Percentiles rank a stretch among this genome's conserved stretches.
phyloP scores from a whole-genome alignment of 1,284 basidiomycete genomes.

The Mycosarcoma mackinlayi region DNA sequence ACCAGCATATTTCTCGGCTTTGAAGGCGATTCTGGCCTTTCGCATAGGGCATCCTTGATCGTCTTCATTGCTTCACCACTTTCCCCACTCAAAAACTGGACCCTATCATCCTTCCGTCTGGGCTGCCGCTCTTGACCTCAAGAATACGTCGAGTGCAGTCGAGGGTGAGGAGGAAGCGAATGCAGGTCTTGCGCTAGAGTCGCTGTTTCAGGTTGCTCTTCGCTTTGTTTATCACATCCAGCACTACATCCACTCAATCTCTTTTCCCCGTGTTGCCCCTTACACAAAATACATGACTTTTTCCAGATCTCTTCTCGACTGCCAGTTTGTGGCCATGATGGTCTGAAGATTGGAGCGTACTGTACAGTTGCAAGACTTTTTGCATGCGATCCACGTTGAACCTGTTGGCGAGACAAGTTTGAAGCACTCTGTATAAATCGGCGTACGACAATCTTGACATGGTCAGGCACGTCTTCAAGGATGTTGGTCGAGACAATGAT shows the following conservation, averaged over 20 bases:
- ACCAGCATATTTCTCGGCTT: slow-evolving; percentile 18
- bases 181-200: slow-evolving; percentile 34
- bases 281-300: slow-evolving; percentile 49
- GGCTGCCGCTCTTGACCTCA: slow-evolving; percentile 4
- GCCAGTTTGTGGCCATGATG: too few species aligned
- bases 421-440: too few species aligned
- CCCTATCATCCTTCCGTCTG: slow-evolving; percentile 13
- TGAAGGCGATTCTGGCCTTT: slow-evolving; percentile 4
- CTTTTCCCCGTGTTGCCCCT: slow-evolving; percentile 35
- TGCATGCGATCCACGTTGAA: too few species aligned
- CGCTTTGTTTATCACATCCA: slow-evolving; percentile 43
- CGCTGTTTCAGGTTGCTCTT: slow-evolving; percentile 3
- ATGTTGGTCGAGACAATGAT: too few species aligned
- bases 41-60: neutral
- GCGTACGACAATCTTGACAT: too few species aligned
- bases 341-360: too few species aligned
- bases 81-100: slow-evolving; percentile 7
- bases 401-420: too few species aligned
- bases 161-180: slow-evolving; percentile 26
- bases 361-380: too few species aligned
- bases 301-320: slow-evolving; percentile 15
- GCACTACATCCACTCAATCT: slow-evolving; percentile 23
- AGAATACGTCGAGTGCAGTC: slow-evolving; percentile 7
- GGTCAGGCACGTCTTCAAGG: too few species aligned
- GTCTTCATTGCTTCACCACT: neutral